Percentiles rank a stretch among this genome's conserved stretches.
Conservation (phyloP, 176 grass and related monocot genomes). For the Carex littledalei region DNA sequence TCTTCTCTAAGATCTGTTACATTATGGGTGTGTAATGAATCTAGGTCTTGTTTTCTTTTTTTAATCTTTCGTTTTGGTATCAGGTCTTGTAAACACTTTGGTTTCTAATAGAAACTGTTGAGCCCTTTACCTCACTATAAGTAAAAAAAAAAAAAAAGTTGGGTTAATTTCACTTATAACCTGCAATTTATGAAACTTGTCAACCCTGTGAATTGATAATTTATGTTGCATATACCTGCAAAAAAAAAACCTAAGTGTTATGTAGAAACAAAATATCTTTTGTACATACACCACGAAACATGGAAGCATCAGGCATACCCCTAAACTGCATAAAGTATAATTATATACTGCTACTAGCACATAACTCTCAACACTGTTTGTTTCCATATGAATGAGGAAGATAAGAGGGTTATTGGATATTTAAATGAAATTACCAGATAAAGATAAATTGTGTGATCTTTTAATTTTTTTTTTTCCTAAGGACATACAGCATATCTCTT, state of each 20-base stretch:
- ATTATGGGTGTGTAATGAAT: constrained; percentile 32
- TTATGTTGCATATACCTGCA: background rate
- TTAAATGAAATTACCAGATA: background rate
- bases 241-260: background rate
- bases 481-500: background rate
- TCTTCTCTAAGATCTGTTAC: constrained; percentile 45
- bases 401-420: background rate
- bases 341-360: background rate
- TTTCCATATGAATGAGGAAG: background rate
- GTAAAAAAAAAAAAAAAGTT: no score
- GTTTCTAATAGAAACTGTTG: no score
- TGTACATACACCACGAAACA: background rate
- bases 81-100: no score
- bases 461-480: background rate
- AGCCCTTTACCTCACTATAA: no score
- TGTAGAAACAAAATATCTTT: background rate
- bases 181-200: background rate
- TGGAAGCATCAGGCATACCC: background rate
- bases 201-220: background rate
- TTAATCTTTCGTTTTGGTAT: background rate
- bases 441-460: background rate
- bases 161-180: background rate
- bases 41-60: background rate
- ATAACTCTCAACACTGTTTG: background rate
- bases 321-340: background rate